These are phyloP conservation scores for Hortaea werneckii DNA, from an alignment of 2,329 filamentous ascomycete species.

Conservation along the genomic window DNA sequence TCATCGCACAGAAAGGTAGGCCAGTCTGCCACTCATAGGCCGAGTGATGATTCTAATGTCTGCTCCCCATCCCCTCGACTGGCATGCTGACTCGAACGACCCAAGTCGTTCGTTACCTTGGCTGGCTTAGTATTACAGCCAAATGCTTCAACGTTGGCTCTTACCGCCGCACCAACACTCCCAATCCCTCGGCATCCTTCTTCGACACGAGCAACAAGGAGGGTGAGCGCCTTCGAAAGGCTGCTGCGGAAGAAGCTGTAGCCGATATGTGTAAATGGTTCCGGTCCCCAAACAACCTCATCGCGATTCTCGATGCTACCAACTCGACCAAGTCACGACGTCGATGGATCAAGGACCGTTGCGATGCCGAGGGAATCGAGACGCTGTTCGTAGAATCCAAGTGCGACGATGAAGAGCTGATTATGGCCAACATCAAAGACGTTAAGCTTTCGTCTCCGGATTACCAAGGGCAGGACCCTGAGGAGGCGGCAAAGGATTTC, in stretches of 20 bases:
- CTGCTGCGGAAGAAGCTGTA: constrained; percentile 84
- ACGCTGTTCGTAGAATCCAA: constrained; percentile 95
- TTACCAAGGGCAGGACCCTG: constrained; percentile 88
- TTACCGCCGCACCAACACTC: constrained; percentile 81
- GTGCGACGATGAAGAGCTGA: constrained; percentile 88
- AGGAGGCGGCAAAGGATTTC: constrained; percentile 83
- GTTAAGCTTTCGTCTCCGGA: constrained; percentile 96
- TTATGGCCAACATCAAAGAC: constrained; percentile 88
- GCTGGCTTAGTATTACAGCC: constrained; percentile 90
- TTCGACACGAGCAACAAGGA: constrained; percentile 86
- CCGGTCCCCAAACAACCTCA: constrained; percentile 60
- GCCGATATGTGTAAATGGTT: constrained; percentile 95
- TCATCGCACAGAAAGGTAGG: constrained; percentile 75
- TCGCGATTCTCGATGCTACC: constrained; percentile 91
- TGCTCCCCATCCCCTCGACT: neutral
- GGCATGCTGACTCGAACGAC: neutral
- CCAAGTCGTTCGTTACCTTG: constrained; percentile 79
- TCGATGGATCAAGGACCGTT: constrained; percentile 80
- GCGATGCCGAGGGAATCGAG: constrained; percentile 62
- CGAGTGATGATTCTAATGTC: too few species aligned
- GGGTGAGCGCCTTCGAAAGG: constrained; percentile 77
- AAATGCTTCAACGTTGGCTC: constrained; percentile 96
- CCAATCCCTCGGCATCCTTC: constrained; percentile 86
- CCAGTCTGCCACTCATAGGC: too few species aligned
- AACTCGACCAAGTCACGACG: constrained; percentile 88